phyloP scores from a whole-genome alignment of 1,139 yeast genomes.

The Debaryomyces subglobosus region DNA sequence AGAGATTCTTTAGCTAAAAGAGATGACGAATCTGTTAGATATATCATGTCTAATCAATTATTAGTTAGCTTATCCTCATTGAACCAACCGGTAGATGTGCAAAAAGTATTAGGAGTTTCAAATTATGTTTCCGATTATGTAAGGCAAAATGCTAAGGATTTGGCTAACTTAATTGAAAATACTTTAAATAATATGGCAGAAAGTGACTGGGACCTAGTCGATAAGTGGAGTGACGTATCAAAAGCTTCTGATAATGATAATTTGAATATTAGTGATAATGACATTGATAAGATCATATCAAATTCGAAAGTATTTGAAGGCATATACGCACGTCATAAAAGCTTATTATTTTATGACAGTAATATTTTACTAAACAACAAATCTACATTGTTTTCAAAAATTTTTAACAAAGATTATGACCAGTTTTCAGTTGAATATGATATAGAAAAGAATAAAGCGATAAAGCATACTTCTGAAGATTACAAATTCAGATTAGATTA shows the following conservation, averaged over 20 bases:
- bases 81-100: conserved; percentile 57
- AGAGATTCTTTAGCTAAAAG: conserved; percentile 75
- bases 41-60: conserved; percentile 80
- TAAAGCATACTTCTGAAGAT: conserved; percentile 23
- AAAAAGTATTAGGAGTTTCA: conserved; percentile 58
- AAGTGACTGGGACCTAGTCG: conserved; percentile 34
- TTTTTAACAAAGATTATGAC: conserved; percentile 9
- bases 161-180: conserved; percentile 56
- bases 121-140: conserved; percentile 58
- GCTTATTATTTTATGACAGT: conserved; percentile 4
- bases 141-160: conserved; percentile 55
- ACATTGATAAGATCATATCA: conserved; percentile 1
- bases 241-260: conserved; percentile 12
- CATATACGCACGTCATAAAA: conserved; percentile 17
- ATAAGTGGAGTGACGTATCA: conserved; percentile 24
- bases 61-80: conserved; percentile 62
- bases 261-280: conserved; percentile 8
- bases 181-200: conserved; percentile 34
- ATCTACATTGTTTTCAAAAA: conserved; percentile 19
- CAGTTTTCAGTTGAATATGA: conserved; percentile 25
- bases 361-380: conserved; percentile 15
- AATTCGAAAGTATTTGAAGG: conserved; percentile 21
- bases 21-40: conserved; percentile 84
- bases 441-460: conserved; percentile 16
- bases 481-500: conserved; percentile 19